Conservation (phyloP, 306 rosid species). For the Vigna radiata region DNA sequence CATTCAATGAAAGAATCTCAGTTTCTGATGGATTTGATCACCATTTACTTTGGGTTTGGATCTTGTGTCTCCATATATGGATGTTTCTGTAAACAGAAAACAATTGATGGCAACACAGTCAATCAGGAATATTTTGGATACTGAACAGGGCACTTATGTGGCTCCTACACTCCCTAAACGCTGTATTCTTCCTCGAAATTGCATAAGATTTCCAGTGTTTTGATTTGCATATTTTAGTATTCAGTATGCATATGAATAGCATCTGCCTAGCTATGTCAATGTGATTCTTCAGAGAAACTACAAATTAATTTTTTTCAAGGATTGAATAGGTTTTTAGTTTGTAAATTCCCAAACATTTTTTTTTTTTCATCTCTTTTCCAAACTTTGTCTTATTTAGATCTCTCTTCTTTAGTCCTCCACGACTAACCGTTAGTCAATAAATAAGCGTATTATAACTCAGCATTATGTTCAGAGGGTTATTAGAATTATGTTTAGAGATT, state of each 20-base stretch:
- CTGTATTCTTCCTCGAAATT: constrained; percentile 81
- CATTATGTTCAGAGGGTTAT: no score
- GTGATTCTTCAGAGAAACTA: not conserved
- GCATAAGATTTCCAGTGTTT: constrained; percentile 83
- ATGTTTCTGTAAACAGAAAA: constrained; percentile 45
- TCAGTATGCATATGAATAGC: not conserved
- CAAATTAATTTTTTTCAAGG: no score
- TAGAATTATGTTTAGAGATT: no score
- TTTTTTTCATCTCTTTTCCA: no score
- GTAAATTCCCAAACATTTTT: no score
- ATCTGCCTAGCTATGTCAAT: not conserved
- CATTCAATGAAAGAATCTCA: not conserved
- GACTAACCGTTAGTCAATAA: no score
- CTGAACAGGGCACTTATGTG: constrained; percentile 65
- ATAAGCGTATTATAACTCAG: no score
- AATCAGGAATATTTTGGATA: constrained; percentile 39
- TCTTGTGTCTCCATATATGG: constrained; percentile 65
- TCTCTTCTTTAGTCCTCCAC: no score
- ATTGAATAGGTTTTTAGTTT: no score
- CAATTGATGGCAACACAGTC: constrained; percentile 35
- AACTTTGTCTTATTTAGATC: no score
- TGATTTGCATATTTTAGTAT: constrained; percentile 63
- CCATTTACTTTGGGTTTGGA: constrained; percentile 87
- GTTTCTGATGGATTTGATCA: constrained; percentile 53
- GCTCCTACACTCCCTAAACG: constrained; percentile 92